Evolutionary conservation across 2,329 filamentous ascomycete genomes (phyloP).

Genomic region (Fusarium albosuccineum): DNA sequence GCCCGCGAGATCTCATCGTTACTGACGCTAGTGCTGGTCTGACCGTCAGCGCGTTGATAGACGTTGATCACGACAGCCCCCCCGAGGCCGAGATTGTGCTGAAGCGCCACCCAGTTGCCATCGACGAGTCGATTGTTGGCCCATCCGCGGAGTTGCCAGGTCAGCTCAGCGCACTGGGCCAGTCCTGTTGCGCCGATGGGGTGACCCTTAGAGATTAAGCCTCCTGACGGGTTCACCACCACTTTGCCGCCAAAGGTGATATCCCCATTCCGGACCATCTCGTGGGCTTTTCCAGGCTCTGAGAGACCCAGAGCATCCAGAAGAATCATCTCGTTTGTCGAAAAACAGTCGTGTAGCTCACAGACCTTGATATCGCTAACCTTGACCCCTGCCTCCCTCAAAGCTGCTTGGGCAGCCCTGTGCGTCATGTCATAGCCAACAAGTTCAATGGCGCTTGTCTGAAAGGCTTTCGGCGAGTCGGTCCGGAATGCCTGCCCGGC

Average conservation of each 20-base stretch:
- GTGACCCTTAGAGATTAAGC: slow-evolving; percentile 49
- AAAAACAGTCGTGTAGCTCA: slow-evolving; percentile 50
- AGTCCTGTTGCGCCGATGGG: slow-evolving; percentile 48
- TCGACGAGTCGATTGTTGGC: slow-evolving; percentile 44
- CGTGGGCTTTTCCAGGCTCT: slow-evolving; percentile 33
- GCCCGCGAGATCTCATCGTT: slow-evolving; percentile 1
- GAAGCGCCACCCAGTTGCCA: slow-evolving; percentile 33
- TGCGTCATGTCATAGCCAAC: slow-evolving; percentile 48
- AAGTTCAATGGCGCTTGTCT: slow-evolving; percentile 43
- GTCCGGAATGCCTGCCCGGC: slow-evolving; percentile 74
- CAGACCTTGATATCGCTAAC: slow-evolving; percentile 40
- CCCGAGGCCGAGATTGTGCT: slow-evolving; percentile 49
- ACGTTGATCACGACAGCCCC: slow-evolving; percentile 46
- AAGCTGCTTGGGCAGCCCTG: slow-evolving; percentile 38
- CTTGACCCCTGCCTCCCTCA: slow-evolving; percentile 38
- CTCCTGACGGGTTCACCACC: slow-evolving; percentile 47
- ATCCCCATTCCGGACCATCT: slow-evolving; percentile 21
- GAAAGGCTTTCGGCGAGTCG: slow-evolving; percentile 12
- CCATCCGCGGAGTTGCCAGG: slow-evolving; percentile 49
- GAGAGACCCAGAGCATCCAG: slow-evolving; percentile 44
- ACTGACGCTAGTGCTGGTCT: not conserved
- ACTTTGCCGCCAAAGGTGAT: slow-evolving; percentile 20
- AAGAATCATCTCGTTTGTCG: slow-evolving; percentile 44
- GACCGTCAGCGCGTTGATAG: slow-evolving; percentile 42
- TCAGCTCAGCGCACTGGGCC: slow-evolving; percentile 48